Percentiles rank a stretch among this genome's conserved stretches.
Evolutionary conservation across 2,329 filamentous ascomycete genomes (phyloP).

Genomic region (Penicillium sp.): DNA sequence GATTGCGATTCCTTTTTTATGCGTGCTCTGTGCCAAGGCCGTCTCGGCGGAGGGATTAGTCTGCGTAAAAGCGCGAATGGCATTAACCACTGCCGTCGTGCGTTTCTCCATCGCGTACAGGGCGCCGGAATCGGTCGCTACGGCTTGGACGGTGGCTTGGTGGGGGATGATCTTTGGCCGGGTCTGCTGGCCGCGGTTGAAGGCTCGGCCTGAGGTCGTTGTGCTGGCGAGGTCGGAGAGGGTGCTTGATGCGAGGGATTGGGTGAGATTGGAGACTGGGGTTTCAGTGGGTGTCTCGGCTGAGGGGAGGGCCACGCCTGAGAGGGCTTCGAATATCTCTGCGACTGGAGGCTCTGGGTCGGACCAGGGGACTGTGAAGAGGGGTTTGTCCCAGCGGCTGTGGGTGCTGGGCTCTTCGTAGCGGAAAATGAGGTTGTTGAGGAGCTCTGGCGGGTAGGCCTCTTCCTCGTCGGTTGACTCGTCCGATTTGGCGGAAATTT

Average conservation of each 20-base stretch:
- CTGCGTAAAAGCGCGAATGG: constrained; percentile 45
- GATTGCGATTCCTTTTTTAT: constrained; percentile 37
- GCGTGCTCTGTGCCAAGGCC: constrained; percentile 34
- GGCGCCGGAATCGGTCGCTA: constrained; percentile 42
- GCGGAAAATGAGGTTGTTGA: constrained; percentile 65
- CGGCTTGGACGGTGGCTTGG: constrained; percentile 47
- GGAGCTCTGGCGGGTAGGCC: constrained; percentile 57
- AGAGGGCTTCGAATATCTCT: constrained; percentile 62
- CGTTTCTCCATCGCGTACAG: constrained; percentile 49
- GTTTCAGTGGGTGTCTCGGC: constrained; percentile 16
- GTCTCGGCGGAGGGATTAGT: constrained; percentile 41
- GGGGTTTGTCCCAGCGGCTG: constrained; percentile 66
- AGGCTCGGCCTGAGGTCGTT: constrained; percentile 24
- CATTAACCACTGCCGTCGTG: constrained; percentile 44
- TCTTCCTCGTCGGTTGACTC: constrained; percentile 28
- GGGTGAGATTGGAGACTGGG: constrained; percentile 22
- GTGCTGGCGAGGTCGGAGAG: constrained; percentile 34
- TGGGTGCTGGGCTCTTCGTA: constrained; percentile 70
- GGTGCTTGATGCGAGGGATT: constrained; percentile 23
- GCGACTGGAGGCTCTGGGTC: constrained; percentile 59
- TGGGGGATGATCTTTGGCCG: constrained; percentile 42
- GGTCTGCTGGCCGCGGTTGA: constrained; percentile 18
- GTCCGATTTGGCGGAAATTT: constrained; percentile 1
- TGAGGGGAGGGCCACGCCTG: constrained; percentile 40
- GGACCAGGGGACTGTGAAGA: constrained; percentile 62